A percentile compares a stretch with the other conserved stretches of the same genome.
phyloP scores from a whole-genome alignment of 2,329 filamentous ascomycete species.

The Cercospora janseana region DNA sequence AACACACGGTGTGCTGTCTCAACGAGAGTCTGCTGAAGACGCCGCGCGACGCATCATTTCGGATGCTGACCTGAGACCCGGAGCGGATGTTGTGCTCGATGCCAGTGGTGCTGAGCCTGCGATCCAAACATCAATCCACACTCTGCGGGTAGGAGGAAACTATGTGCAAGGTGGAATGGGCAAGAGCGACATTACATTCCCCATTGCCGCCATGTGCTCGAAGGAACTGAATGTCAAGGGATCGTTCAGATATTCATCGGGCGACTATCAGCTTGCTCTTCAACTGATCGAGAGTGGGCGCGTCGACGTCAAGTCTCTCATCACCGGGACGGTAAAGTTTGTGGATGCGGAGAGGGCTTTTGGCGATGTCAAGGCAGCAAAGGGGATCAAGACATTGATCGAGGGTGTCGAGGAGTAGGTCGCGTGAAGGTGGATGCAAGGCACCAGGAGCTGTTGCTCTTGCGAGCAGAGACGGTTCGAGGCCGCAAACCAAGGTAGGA shows the following conservation, averaged over 20 bases:
- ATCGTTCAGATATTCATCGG: constrained; percentile 83
- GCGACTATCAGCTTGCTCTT: constrained; percentile 83
- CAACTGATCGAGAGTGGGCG: constrained; percentile 70
- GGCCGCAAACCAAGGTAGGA: background rate
- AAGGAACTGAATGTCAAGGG: constrained; percentile 88
- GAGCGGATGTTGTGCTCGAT: constrained; percentile 51
- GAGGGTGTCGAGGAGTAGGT: constrained; percentile 30
- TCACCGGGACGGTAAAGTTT: constrained; percentile 76
- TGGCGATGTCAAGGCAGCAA: constrained; percentile 77
- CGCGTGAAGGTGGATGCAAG: no score
- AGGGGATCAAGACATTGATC: constrained; percentile 67
- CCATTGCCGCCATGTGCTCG: constrained; percentile 82
- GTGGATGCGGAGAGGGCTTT: constrained; percentile 82
- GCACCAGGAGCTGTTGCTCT: no score
- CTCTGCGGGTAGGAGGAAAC: constrained; percentile 49
- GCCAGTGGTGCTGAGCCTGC: constrained; percentile 50
- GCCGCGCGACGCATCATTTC: constrained; percentile 23
- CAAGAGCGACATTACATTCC: constrained; percentile 80
- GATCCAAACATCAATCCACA: constrained; percentile 51
- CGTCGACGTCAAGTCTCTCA: constrained; percentile 73
- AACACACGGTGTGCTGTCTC: constrained; percentile 67
- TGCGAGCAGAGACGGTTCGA: background rate
- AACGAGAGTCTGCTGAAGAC: constrained; percentile 55
- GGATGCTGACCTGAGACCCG: constrained; percentile 50
- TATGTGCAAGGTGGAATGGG: constrained; percentile 86